These are phyloP conservation scores for Dionaea muscipula DNA, from an alignment of 179 eudicot species.

Conservation along the genomic window DNA sequence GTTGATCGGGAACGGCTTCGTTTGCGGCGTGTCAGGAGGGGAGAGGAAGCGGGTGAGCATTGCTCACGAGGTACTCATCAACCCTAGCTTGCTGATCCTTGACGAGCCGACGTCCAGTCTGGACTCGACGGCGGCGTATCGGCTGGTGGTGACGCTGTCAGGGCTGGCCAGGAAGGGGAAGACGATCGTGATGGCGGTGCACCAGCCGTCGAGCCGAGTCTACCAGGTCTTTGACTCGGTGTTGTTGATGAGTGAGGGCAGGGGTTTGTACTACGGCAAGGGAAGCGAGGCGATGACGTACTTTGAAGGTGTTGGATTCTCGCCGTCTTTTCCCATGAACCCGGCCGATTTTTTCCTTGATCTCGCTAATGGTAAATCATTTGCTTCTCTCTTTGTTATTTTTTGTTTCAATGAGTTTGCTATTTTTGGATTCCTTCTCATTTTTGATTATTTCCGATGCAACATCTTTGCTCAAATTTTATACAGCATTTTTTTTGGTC, in stretches of 20 bases:
- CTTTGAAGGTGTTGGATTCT: slow-evolving; percentile 48
- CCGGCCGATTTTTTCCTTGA: slow-evolving; percentile 97
- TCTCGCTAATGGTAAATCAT: slow-evolving; percentile 80
- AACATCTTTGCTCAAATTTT: too few relatives aligned
- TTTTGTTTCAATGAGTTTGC: too few relatives aligned
- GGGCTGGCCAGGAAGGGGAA: slow-evolving; percentile 45
- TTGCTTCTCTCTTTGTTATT: background rate
- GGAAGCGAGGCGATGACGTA: slow-evolving; percentile 54
- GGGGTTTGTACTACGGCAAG: slow-evolving; percentile 59
- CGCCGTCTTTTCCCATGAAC: slow-evolving; percentile 73
- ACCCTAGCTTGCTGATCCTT: slow-evolving; percentile 64
- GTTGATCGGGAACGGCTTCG: slow-evolving; percentile 56
- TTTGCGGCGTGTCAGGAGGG: slow-evolving; percentile 78
- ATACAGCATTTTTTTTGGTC: too few relatives aligned
- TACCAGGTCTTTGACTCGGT: slow-evolving; percentile 55
- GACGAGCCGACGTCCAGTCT: slow-evolving; percentile 93
- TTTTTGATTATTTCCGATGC: too few relatives aligned
- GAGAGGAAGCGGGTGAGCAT: slow-evolving; percentile 79
- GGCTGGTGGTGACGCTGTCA: slow-evolving; percentile 36
- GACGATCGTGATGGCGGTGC: slow-evolving; percentile 68
- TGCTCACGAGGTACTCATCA: slow-evolving; percentile 74
- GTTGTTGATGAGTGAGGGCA: slow-evolving; percentile 62
- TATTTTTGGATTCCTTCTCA: too few relatives aligned
- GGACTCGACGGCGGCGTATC: slow-evolving; percentile 70
- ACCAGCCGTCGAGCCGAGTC: slow-evolving; percentile 82